Conservation (phyloP, 176 grass and related monocot species). For the Saccharum officinarum region DNA sequence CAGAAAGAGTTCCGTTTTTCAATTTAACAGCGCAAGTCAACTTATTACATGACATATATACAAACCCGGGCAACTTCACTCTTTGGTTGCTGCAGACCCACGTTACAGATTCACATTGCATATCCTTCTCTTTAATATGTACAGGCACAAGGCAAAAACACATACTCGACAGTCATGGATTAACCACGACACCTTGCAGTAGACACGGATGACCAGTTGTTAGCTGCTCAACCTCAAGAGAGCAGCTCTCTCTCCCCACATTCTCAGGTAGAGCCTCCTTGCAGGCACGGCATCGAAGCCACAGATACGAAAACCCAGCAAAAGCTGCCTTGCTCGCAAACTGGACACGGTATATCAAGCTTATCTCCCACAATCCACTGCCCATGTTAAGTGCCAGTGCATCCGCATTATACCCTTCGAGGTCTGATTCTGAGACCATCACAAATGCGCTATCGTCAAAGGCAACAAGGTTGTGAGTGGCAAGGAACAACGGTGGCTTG, state of each 20-base stretch:
- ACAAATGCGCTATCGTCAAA: conserved; percentile 79
- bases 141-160: conserved; percentile 33
- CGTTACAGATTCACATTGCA: conserved; percentile 35
- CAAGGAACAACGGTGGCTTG: conserved; percentile 42
- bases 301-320: conserved; percentile 68
- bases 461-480: conserved; percentile 46
- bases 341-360: conserved; percentile 67
- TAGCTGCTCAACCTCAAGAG: conserved; percentile 63
- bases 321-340: conserved; percentile 67
- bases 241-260: conserved; percentile 57
- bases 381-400: conserved; percentile 33
- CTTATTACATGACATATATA: conserved; percentile 66
- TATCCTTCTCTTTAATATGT: conserved; percentile 41
- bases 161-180: conserved; percentile 36
- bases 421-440: conserved; percentile 79
- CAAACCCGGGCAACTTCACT: conserved; percentile 49
- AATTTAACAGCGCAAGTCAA: conserved; percentile 46
- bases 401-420: conserved; percentile 64
- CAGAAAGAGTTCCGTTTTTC: not conserved
- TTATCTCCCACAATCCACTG: conserved; percentile 73
- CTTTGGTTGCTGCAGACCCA: conserved; percentile 49
- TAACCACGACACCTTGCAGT: conserved; percentile 66
- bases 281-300: conserved; percentile 49
- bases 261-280: conserved; percentile 36
- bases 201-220: conserved; percentile 39